Base-by-base conservation (phyloP, 1,284 basidiomycete genomes). In the Ustilago tritici region DNA sequence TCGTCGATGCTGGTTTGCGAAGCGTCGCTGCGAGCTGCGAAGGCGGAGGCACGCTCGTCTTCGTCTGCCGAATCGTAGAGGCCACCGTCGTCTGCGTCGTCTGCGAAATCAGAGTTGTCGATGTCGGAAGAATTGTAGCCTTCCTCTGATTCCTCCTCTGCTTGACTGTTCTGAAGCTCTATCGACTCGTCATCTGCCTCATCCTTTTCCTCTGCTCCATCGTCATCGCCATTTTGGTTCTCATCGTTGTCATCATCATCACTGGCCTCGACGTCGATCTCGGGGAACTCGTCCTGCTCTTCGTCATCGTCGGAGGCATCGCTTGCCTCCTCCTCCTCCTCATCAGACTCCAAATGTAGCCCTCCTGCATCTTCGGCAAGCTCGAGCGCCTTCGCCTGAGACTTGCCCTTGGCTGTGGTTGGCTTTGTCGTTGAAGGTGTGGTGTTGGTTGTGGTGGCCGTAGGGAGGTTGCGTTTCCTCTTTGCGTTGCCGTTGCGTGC, bases 201-300 rank as follows among this genome's bases (percentile, higher is more conserved):
- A 4, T 70, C 75, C 4, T 71, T 75, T 6, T 70, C 67, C 40
- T 79, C 77, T 11, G 74, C 73, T 74, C 82, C 70, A 2, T 76
- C 74, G 2, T 71, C 70, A 12, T 73, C 70, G 3, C 61, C 69
- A 11, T 61, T 76, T 1, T 75, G 62, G 23, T 61, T 76, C 1
- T 71, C 73, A 11, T 75, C 65, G 23, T 61, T 76, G 1, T 71
- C 75, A 11, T 68, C 71, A 34, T 87, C 57, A 23, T 85, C 83
- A 67, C 85, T 86, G 4, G 62, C 82, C 35, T 85, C 87, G 14
- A 86, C 74, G 67, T 89, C 87, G 54, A 89, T 85, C 76, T 89
- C 88, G 0, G 88, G 88, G 63, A 89, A 88, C 12, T 77, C 85
- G 8, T 88, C 88, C 35, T 86, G 86, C 0, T 84, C 82, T 15